These are phyloP conservation scores for Talaromyces marneffei DNA, from an alignment of 2,329 filamentous ascomycete species.

Conservation along the genomic window DNA sequence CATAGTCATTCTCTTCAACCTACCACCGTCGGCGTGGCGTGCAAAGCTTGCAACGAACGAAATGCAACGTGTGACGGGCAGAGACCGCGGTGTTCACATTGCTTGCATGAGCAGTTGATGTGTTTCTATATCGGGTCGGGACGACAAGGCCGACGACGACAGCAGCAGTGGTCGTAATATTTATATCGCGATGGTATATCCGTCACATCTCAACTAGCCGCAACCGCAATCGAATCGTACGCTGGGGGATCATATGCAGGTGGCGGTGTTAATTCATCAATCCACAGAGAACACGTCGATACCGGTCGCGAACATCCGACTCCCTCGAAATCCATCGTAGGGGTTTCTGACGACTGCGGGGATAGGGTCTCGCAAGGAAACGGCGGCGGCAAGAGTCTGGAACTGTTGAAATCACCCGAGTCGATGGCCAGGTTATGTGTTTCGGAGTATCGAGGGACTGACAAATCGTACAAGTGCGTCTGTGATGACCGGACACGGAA, in stretches of 20 bases:
- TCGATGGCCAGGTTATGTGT: neutral
- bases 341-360: neutral
- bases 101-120: slow-evolving; percentile 14
- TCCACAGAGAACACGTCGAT: neutral
- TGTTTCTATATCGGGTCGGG: slow-evolving; percentile 12
- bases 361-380: neutral
- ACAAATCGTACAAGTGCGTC: slow-evolving; percentile 3
- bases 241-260: slow-evolving; percentile 11
- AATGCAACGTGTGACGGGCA: slow-evolving; percentile 6
- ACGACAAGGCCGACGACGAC: neutral
- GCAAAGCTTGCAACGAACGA: slow-evolving; percentile 12
- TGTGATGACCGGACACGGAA: slow-evolving; percentile 8
- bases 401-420: neutral
- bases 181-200: neutral
- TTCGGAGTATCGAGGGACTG: slow-evolving; percentile 10
- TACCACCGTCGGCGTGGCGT: neutral
- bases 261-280: neutral
- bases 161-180: neutral
- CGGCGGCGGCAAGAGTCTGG: neutral
- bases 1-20: neutral
- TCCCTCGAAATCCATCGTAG: neutral
- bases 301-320: neutral
- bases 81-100: slow-evolving; percentile 11
- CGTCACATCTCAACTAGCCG: neutral
- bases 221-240: slow-evolving; percentile 3